A percentile compares a stretch with the other conserved stretches of the same genome.
phyloP scores from a whole-genome alignment of 805 yeast species.

The Metschnikowia lunata region DNA sequence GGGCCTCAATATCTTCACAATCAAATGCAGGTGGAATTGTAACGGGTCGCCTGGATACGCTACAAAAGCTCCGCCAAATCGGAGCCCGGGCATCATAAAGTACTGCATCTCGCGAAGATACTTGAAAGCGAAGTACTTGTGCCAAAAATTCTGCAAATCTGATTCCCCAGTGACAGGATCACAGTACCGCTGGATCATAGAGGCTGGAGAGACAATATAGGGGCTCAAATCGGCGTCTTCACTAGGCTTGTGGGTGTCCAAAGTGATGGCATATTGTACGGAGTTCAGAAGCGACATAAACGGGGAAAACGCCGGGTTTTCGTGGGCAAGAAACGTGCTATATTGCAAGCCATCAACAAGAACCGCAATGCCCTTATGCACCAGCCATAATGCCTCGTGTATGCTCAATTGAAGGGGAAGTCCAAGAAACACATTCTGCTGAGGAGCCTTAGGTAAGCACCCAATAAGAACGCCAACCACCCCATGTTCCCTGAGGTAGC shows the following conservation, averaged over 20 bases:
- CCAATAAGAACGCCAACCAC: slow-evolving; percentile 79
- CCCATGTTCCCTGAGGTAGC: slow-evolving; percentile 53
- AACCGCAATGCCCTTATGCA: slow-evolving; percentile 38
- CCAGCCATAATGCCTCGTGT: slow-evolving; percentile 71
- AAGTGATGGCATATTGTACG: slow-evolving; percentile 11
- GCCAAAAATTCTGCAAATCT: slow-evolving; percentile 5
- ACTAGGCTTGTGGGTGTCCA: slow-evolving; percentile 7
- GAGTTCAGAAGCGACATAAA: slow-evolving; percentile 3
- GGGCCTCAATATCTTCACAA: slow-evolving; percentile 46
- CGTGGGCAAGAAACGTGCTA: slow-evolving; percentile 16
- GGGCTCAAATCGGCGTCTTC: slow-evolving; percentile 1
- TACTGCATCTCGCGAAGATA: slow-evolving; percentile 43
- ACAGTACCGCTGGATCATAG: slow-evolving; percentile 3
- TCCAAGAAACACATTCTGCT: slow-evolving; percentile 84
- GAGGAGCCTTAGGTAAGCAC: slow-evolving; percentile 85
- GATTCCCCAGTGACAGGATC: background rate
- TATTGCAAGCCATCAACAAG: slow-evolving; percentile 39
- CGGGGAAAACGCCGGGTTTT: background rate
- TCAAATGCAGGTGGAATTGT: slow-evolving; percentile 81
- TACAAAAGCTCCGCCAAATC: slow-evolving; percentile 86
- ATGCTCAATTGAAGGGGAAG: slow-evolving; percentile 69
- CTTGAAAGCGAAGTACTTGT: slow-evolving; percentile 26
- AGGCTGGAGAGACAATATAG: background rate
- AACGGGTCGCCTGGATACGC: slow-evolving; percentile 96
- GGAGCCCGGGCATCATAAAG: slow-evolving; percentile 73